A percentile compares a stretch with the other conserved stretches of the same genome.
phyloP scores from a whole-genome alignment of 345 rosid genomes.

The Linum trigynum region DNA sequence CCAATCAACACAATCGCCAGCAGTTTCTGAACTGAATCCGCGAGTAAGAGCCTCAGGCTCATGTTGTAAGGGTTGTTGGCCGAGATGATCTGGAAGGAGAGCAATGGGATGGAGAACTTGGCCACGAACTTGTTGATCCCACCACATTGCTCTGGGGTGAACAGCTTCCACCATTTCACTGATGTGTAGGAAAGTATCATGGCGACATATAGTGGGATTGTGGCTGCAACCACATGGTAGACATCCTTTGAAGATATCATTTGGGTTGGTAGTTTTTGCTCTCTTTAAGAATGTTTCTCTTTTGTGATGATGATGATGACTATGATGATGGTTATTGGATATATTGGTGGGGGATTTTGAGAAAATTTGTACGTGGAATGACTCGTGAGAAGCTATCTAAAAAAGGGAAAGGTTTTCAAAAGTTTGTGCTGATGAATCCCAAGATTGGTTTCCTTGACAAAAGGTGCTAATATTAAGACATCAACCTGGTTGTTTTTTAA shows the following conservation, averaged over 20 bases:
- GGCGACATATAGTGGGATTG: conserved; percentile 67
- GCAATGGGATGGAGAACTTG: conserved; percentile 66
- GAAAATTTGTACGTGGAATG: conserved; percentile 15
- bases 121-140: conserved; percentile 91
- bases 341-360: conserved; percentile 10
- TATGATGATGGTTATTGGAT: conserved; percentile 17
- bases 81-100: conserved; percentile 70
- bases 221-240: conserved; percentile 69
- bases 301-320: conserved; percentile 14
- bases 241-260: conserved; percentile 60
- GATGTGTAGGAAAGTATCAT: conserved; percentile 69
- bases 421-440: background rate
- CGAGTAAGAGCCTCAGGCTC: conserved; percentile 50
- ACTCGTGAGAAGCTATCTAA: conserved; percentile 23
- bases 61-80: conserved; percentile 62
- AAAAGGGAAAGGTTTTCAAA: background rate
- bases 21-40: conserved; percentile 62
- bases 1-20: conserved; percentile 35
- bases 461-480: no score
- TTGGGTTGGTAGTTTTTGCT: background rate
- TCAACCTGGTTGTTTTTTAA: no score
- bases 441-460: no score
- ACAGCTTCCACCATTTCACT: conserved; percentile 55
- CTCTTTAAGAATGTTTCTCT: background rate
- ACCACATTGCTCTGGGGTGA: conserved; percentile 72